phyloP scores from a whole-genome alignment of 1,139 yeast species.

The Pichia sp. region DNA sequence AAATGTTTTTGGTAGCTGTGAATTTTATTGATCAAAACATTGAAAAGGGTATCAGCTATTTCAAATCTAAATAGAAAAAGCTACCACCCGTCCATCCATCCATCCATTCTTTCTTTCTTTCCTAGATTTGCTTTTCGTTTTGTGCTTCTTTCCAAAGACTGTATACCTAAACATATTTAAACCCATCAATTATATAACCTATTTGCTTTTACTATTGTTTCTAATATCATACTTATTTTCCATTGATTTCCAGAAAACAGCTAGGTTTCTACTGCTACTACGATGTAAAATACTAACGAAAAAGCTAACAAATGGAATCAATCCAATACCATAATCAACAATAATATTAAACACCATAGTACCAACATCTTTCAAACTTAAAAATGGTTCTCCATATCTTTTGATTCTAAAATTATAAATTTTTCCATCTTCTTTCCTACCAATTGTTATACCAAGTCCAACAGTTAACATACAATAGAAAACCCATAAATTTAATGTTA shows the following conservation, averaged over 20 bases:
- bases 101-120: no score
- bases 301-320: slow-evolving; percentile 70
- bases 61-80: neutral
- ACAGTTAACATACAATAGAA: slow-evolving; percentile 45
- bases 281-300: slow-evolving; percentile 61
- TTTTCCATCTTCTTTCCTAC: neutral
- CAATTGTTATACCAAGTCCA: slow-evolving; percentile 39
- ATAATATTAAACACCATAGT: slow-evolving; percentile 54
- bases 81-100: no score
- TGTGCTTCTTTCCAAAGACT: no score
- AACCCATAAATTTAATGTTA: slow-evolving; percentile 39
- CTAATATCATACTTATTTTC: slow-evolving; percentile 1
- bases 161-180: no score
- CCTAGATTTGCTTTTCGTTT: no score
- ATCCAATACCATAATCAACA: slow-evolving; percentile 60
- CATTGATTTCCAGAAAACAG: slow-evolving; percentile 12
- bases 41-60: slow-evolving; percentile 12
- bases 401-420: neutral
- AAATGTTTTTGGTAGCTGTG: slow-evolving; percentile 36
- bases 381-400: neutral
- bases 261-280: slow-evolving; percentile 59
- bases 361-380: slow-evolving; percentile 30
- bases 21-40: slow-evolving; percentile 13
- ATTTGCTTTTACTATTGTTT: neutral
- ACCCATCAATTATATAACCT: no score